Evolutionary conservation across 2,329 filamentous ascomycete genomes (phyloP), one percentile per base, ranked within the genome.

Genomic region (Colletotrichum magnum): DNA sequence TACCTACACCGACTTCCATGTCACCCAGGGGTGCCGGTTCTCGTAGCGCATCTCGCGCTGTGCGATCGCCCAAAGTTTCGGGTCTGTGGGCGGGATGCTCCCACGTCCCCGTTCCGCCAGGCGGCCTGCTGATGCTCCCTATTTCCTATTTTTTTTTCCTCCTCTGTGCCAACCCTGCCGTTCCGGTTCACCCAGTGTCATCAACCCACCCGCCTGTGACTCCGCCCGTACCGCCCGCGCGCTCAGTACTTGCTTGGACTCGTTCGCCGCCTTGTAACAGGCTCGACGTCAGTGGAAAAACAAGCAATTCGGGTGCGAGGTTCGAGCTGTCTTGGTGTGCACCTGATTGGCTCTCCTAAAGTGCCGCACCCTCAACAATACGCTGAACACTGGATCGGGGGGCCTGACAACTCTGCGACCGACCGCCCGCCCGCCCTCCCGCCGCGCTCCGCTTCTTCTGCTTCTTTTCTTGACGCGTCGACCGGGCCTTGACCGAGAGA

Each of bases 401-500:
- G 50, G 32, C 47, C 66, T 26, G 63, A 61, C 62, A 21, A 66
- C 45, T 67, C 43, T 66, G 62, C 56, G 56, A 66, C 56, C 41
- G 61, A 47, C 48, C 54, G 66, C n/a, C 56, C 54, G 43, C 59
- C 65, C 53, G 66, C n/a, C 56, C 54, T 32, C 59, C 65, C 53
- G 56, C 36, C 50, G 57, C 62, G 43, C 45, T 68, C 56, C 67
- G 67, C 67, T 67, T 59, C 48, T 36, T 61, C 48, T 61, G 51
- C 67, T 57, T 57, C 67, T 57, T 60, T 69, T 66, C 61, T 56
- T 52, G 50, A 69, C 67, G 67, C 67, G 67, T 66, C 39, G 50
- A 50, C 50, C 67, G 21, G 26, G 32, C 9, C 41, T 32, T 39
- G 45, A 39, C 52, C 43, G 50, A 32, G 12, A 16, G 21, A 7